These are phyloP conservation scores for Naganishia onofrii DNA, from an alignment of 768 basidiomycete species.

Conservation along the genomic window DNA sequence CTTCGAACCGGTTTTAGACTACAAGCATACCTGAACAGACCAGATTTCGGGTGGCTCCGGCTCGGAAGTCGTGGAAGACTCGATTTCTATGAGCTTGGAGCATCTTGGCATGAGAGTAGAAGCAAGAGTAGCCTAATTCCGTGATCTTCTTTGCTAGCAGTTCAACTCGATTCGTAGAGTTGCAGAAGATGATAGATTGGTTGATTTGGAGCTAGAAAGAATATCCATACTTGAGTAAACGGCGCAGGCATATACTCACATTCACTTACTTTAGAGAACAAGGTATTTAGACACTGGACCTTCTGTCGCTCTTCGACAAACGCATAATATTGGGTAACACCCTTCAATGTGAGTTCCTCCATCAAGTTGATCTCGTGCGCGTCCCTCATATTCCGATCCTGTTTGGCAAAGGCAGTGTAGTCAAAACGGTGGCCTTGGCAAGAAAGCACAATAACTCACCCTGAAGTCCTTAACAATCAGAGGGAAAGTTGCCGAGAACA, in stretches of 20 bases:
- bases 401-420: not conserved
- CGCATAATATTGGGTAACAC: conserved; percentile 99
- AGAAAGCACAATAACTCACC: conserved; percentile 55
- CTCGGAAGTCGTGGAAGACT: conserved; percentile 99
- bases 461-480: conserved; percentile 99
- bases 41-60: conserved; percentile 95
- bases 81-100: conserved; percentile 97
- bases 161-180: conserved; percentile 99
- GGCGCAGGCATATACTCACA: not conserved
- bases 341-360: conserved; percentile 97
- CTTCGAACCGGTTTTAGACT: not conserved
- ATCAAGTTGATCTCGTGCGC: conserved; percentile 99
- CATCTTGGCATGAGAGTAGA: conserved; percentile 99
- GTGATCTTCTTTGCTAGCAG: conserved; percentile 99
- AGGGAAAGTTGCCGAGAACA: conserved; percentile 98
- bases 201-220: conserved; percentile 90
- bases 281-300: conserved; percentile 98
- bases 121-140: conserved; percentile 98
- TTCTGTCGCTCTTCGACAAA: conserved; percentile 99
- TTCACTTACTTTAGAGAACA: conserved; percentile 83
- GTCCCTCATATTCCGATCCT: conserved; percentile 71
- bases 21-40: conserved; percentile 67
- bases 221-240: not conserved
- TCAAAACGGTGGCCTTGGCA: not conserved
- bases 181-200: conserved; percentile 99